phyloP scores from a whole-genome alignment of 2,329 filamentous ascomycete species.

The Neurospora crassa region DNA sequence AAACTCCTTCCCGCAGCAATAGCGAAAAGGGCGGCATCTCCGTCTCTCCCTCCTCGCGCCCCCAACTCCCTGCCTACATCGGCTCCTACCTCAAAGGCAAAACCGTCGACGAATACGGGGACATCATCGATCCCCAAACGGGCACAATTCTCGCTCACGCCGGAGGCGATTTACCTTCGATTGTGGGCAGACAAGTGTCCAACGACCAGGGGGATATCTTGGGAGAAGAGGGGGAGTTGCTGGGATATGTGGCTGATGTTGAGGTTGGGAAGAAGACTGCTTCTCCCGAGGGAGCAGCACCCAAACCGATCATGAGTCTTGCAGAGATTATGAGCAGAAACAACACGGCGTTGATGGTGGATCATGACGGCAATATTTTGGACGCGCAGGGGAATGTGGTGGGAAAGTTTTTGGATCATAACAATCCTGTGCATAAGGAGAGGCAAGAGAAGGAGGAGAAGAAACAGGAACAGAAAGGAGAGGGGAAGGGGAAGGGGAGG shows the following conservation, averaged over 20 bases:
- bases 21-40: slow-evolving; percentile 16
- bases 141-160: slow-evolving; percentile 42
- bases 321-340: slow-evolving; percentile 24
- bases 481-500: slow-evolving; percentile 35
- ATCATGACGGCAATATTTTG: slow-evolving; percentile 36
- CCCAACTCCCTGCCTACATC: slow-evolving; percentile 17
- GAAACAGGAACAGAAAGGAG: slow-evolving; percentile 20
- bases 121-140: slow-evolving; percentile 37
- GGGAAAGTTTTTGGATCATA: slow-evolving; percentile 36
- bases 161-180: slow-evolving; percentile 44
- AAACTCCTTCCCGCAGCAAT: slow-evolving; percentile 21
- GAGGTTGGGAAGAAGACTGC: slow-evolving; percentile 20
- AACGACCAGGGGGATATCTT: slow-evolving; percentile 36
- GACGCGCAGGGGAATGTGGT: slow-evolving; percentile 36
- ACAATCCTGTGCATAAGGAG: slow-evolving; percentile 33
- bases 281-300: slow-evolving; percentile 14
- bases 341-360: slow-evolving; percentile 30
- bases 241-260: slow-evolving; percentile 36
- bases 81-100: slow-evolving; percentile 33
- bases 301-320: slow-evolving; percentile 21
- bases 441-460: slow-evolving; percentile 18
- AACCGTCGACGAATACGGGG: slow-evolving; percentile 43
- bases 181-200: slow-evolving; percentile 40
- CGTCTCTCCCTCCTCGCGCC: slow-evolving; percentile 21
- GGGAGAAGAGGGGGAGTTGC: slow-evolving; percentile 30